These are phyloP conservation scores for Boletus edulis DNA, from an alignment of 768 basidiomycete genomes.

Conservation along the genomic window DNA sequence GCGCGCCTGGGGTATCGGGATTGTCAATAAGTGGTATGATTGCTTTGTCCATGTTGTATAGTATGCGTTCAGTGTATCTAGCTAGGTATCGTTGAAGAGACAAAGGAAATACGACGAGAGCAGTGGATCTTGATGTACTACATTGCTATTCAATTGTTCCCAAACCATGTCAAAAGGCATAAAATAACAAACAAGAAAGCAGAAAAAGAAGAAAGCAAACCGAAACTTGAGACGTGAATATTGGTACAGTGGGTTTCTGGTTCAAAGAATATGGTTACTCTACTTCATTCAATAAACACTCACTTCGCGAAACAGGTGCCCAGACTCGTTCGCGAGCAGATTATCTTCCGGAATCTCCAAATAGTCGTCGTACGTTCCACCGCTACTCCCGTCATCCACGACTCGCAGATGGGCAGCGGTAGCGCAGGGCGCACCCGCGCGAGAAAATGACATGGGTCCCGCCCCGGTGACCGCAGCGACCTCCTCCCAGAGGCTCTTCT, in stretches of 20 bases:
- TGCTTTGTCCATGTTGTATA: slow-evolving; percentile 2
- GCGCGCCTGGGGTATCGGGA: too few species aligned
- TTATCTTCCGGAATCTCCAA: slow-evolving; percentile 18
- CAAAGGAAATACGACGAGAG: background rate
- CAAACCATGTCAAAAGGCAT: slow-evolving; percentile 22
- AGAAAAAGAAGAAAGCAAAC: background rate
- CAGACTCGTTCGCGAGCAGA: slow-evolving; percentile 19
- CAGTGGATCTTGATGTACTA: slow-evolving; percentile 8
- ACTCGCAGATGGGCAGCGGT: background rate
- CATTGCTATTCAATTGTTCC: slow-evolving; percentile 8
- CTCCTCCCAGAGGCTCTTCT: slow-evolving; percentile 29
- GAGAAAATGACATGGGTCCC: slow-evolving; percentile 14
- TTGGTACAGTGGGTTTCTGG: background rate
- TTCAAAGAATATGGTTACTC: background rate
- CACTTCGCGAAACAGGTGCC: slow-evolving; percentile 18
- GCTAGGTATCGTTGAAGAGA: background rate
- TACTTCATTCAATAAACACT: slow-evolving; percentile 17
- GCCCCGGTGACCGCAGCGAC: slow-evolving; percentile 23
- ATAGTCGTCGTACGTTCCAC: slow-evolving; percentile 1
- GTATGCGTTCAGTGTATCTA: slow-evolving; percentile 3
- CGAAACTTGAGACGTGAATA: too few species aligned
- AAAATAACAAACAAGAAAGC: slow-evolving; percentile 14
- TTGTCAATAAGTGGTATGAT: background rate
- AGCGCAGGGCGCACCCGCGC: slow-evolving; percentile 12
- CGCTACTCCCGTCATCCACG: slow-evolving; percentile 4